These are phyloP conservation scores for Begonia fuchsioides DNA, from an alignment of 306 rosid genomes.

Conservation along the genomic window DNA sequence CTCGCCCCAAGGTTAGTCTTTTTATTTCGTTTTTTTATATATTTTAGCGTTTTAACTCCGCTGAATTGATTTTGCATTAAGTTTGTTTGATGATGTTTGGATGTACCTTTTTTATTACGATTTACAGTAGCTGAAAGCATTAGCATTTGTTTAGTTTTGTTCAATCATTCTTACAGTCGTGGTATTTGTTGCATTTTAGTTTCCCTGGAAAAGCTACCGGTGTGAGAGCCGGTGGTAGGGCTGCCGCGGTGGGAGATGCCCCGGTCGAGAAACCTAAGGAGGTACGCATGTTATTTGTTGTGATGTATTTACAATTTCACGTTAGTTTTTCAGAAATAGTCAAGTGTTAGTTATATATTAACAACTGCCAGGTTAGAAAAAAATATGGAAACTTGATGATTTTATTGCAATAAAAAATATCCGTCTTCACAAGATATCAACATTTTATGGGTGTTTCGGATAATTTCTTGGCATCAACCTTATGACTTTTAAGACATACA, in stretches of 20 bases:
- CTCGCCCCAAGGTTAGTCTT: conserved; percentile 43
- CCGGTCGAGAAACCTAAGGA: conserved; percentile 21
- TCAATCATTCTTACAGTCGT: not conserved
- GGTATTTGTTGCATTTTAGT: conserved; percentile 14
- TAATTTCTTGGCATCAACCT: too few species aligned
- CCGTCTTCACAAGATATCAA: too few species aligned
- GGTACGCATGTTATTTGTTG: conserved; percentile 10
- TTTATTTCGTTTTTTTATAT: not conserved
- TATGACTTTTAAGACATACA: too few species aligned
- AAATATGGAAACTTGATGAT: too few species aligned
- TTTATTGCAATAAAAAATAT: too few species aligned
- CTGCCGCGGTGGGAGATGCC: conserved; percentile 32
- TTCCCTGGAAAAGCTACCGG: conserved; percentile 76
- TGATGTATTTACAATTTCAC: not conserved
- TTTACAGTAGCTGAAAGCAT: not conserved
- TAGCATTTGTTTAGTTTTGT: not conserved
- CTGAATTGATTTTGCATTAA: not conserved
- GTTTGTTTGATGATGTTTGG: not conserved
- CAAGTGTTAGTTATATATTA: too few species aligned
- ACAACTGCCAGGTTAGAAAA: too few species aligned
- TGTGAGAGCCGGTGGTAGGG: conserved; percentile 30
- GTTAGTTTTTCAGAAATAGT: too few species aligned
- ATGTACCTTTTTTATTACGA: not conserved
- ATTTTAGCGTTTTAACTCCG: not conserved
- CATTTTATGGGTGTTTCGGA: too few species aligned